These are phyloP conservation scores for Sporobolomyces phaffii DNA, from an alignment of 768 basidiomycete genomes.

Conservation along the genomic window DNA sequence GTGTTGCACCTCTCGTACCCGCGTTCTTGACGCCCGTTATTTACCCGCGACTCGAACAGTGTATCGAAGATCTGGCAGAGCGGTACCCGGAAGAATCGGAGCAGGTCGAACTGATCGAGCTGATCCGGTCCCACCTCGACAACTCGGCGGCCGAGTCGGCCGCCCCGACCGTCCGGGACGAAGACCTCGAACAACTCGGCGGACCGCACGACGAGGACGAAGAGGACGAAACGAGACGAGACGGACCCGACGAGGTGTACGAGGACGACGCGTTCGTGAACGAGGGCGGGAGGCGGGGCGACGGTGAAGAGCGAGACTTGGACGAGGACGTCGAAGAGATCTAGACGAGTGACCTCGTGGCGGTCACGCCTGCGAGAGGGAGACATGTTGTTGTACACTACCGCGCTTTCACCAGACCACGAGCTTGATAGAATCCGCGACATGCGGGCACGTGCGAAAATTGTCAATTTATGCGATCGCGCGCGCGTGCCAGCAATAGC, in stretches of 20 bases:
- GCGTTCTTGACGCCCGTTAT: neutral
- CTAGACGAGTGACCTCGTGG: neutral
- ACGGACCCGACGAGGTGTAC: slow-evolving; percentile 29
- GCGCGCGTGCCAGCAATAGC: no score
- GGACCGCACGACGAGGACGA: slow-evolving; percentile 43
- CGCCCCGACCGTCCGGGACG: slow-evolving; percentile 21
- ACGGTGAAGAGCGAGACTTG: slow-evolving; percentile 10
- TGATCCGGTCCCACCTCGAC: slow-evolving; percentile 20
- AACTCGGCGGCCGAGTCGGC: slow-evolving; percentile 22
- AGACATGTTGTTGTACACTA: slow-evolving; percentile 26
- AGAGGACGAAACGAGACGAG: neutral
- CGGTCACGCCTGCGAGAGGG: no score
- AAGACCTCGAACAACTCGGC: neutral
- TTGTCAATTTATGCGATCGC: no score
- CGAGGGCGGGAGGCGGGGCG: neutral
- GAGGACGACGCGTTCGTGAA: slow-evolving; percentile 20
- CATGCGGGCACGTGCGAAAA: no score
- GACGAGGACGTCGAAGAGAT: slow-evolving; percentile 28
- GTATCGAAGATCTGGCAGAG: slow-evolving; percentile 85
- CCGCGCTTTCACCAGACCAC: no score
- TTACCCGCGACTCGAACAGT: slow-evolving; percentile 51
- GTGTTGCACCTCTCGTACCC: no score
- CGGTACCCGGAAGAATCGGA: slow-evolving; percentile 66
- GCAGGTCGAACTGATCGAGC: slow-evolving; percentile 44
- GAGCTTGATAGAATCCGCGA: no score